Evolutionary conservation across 371 early-diverging fungal genomes (phyloP).

Genomic region (Choanephora cucurbitarum): DNA sequence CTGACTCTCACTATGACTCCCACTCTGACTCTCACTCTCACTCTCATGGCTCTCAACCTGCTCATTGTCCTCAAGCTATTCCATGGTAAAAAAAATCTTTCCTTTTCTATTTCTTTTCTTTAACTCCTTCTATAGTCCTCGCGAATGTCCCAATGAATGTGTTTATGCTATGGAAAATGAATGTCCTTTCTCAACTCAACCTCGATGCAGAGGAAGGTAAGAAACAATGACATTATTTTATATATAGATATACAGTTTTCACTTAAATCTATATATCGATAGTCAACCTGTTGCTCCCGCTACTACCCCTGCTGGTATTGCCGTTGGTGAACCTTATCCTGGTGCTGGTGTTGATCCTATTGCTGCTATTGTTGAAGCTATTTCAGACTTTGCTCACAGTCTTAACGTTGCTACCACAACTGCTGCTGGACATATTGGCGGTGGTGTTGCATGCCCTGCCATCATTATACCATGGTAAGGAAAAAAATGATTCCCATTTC

Average conservation of each 20-base stretch:
- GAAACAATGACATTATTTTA: background rate
- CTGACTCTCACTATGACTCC: background rate
- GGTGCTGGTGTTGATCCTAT: too few relatives aligned
- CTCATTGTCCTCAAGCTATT: background rate
- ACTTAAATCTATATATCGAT: too few relatives aligned
- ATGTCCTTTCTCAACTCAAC: constrained; percentile 13
- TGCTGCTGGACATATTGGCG: background rate
- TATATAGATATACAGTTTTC: background rate
- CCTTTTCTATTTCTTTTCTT: background rate
- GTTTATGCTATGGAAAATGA: constrained; percentile 3
- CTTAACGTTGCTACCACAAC: background rate
- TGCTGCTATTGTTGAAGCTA: too few relatives aligned
- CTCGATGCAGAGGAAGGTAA: constrained; percentile 3
- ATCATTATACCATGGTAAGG: constrained; percentile 3
- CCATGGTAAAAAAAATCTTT: background rate
- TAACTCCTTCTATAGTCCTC: constrained; percentile 22
- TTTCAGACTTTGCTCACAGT: too few relatives aligned
- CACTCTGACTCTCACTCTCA: background rate
- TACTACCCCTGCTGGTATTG: too few relatives aligned
- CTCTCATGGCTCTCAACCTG: background rate
- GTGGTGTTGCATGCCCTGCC: background rate
- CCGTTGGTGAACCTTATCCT: too few relatives aligned
- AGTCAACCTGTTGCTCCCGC: too few relatives aligned
- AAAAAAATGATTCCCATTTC: too few relatives aligned
- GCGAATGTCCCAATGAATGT: constrained; percentile 18